These are phyloP conservation scores for Aspergillus diversus DNA, from an alignment of 495 filamentous ascomycete genomes.

Conservation along the genomic window DNA sequence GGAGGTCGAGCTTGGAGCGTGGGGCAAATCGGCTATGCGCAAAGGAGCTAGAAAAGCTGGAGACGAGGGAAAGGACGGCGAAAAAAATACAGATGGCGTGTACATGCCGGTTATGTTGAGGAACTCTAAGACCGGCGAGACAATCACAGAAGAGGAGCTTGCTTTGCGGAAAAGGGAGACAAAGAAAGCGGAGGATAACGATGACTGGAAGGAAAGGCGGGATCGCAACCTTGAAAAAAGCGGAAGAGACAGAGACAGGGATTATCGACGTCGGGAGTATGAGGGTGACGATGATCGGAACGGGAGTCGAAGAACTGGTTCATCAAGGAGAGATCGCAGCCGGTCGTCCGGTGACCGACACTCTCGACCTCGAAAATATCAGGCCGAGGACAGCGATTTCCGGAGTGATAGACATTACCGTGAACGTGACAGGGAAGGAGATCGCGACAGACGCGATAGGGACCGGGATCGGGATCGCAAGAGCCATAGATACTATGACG, in stretches of 20 bases:
- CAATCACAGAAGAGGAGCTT: constrained; percentile 65
- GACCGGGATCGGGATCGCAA: constrained; percentile 43
- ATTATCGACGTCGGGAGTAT: constrained; percentile 30
- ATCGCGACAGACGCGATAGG: constrained; percentile 40
- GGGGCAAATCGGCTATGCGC: constrained; percentile 70
- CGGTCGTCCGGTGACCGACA: constrained; percentile 36
- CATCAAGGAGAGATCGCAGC: constrained; percentile 43
- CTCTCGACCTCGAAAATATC: constrained; percentile 38
- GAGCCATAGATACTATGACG: constrained; percentile 32
- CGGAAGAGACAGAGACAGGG: constrained; percentile 46
- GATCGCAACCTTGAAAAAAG: constrained; percentile 55
- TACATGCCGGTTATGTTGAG: constrained; percentile 70
- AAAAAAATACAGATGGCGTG: constrained; percentile 49
- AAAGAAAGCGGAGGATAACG: constrained; percentile 40
- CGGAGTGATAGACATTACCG: constrained; percentile 38
- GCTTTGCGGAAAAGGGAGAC: constrained; percentile 51
- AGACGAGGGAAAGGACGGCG: constrained; percentile 32
- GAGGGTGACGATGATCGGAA: constrained; percentile 33
- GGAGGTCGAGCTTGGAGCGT: constrained; percentile 74
- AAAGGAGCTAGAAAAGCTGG: constrained; percentile 54
- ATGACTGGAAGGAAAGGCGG: constrained; percentile 52
- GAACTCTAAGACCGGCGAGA: constrained; percentile 68
- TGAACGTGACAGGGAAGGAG: constrained; percentile 34
- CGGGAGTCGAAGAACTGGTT: constrained; percentile 32
- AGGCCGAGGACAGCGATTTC: constrained; percentile 32